Evolutionary conservation across 805 yeast species (phyloP).

Genomic region (Nematodospora valgi): DNA sequence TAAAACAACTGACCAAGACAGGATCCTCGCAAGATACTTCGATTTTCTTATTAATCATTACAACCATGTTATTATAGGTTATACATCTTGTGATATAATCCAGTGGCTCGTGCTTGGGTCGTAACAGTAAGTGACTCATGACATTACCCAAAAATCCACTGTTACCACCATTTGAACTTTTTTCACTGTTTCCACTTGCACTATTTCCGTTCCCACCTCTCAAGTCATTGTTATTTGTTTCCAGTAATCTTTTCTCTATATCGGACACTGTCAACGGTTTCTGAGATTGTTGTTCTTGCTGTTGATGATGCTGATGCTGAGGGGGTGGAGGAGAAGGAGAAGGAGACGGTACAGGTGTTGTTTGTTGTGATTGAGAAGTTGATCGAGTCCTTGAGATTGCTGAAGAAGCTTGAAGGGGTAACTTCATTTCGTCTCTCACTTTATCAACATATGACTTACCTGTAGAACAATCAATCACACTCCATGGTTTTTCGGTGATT

Average conservation of each 20-base stretch:
- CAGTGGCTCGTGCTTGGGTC: slow-evolving; percentile 32
- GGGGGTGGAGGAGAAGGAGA: no score
- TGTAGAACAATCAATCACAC: slow-evolving; percentile 39
- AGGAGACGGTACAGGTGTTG: no score
- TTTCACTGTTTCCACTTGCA: no score
- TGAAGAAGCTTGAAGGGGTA: slow-evolving; percentile 13
- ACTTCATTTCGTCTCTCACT: slow-evolving; percentile 52
- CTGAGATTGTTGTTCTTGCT: background rate
- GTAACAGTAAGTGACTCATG: slow-evolving; percentile 23
- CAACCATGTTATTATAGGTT: slow-evolving; percentile 58
- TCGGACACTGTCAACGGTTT: slow-evolving; percentile 22
- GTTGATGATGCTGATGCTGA: background rate
- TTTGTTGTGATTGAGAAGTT: slow-evolving; percentile 7
- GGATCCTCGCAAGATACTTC: slow-evolving; percentile 70
- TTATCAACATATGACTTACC: slow-evolving; percentile 58
- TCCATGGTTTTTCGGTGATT: slow-evolving; percentile 63
- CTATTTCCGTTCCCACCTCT: no score
- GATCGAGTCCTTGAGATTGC: background rate
- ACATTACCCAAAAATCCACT: slow-evolving; percentile 17
- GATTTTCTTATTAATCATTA: slow-evolving; percentile 55
- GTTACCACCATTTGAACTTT: background rate
- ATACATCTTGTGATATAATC: slow-evolving; percentile 61
- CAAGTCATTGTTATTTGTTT: slow-evolving; percentile 4
- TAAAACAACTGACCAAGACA: slow-evolving; percentile 54
- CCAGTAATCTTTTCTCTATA: slow-evolving; percentile 16